Base-by-base conservation (phyloP, 371 early-diverging fungal genomes). In the Batkoa obscura region DNA sequence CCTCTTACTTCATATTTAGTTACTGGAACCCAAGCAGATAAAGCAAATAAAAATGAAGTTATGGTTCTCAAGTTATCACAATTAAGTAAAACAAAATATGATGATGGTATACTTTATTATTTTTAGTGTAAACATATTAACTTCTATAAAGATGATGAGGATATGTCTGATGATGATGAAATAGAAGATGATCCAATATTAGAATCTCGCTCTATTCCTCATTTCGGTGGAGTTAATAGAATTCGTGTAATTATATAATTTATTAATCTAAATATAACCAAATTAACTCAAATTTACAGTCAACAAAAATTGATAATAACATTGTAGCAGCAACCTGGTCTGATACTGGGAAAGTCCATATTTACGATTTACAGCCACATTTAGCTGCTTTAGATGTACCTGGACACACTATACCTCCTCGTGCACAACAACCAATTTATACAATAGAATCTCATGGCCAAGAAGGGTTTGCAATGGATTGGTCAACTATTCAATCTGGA, bases 381-480 rank as follows among this genome's bases (percentile, higher is more conserved):
- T 72, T 90, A 49, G 72, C 69, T 15, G 68, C 86, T 35, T 66
- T 96, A 52, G 90, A 94, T 61, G 76, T 73, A 2, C 86, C 90
- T 13, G 91, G 92, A 5, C 57, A 72, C 6, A 52, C 75, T 36
- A 64, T 82, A 5, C 78, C 84, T 2, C 66, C 77, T 23, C 67
- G 72, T n/a, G 70, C 70, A n/a, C 66, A 70, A 57, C 73, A 75
- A 60, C 93, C 94, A 0, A 59, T 88, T 38, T 77, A 77, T 62
- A 86, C 85, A 0, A 70, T 94, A 23, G 77, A 81, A 31, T 73
- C 80, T 36, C 92, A 93, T 60, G 80, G 82, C 47, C 70, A 66
- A 39, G 97, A 96, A 70, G 97, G 97, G 31, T 96, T 82, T 62
- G 93, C 91, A 9, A 75, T 96, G 79, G 95, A 93, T 67, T 96